A percentile compares a stretch with the other conserved stretches of the same genome.
phyloP scores from a whole-genome alignment of 441 rosid genomes.

The Euphorbia celastroides region DNA sequence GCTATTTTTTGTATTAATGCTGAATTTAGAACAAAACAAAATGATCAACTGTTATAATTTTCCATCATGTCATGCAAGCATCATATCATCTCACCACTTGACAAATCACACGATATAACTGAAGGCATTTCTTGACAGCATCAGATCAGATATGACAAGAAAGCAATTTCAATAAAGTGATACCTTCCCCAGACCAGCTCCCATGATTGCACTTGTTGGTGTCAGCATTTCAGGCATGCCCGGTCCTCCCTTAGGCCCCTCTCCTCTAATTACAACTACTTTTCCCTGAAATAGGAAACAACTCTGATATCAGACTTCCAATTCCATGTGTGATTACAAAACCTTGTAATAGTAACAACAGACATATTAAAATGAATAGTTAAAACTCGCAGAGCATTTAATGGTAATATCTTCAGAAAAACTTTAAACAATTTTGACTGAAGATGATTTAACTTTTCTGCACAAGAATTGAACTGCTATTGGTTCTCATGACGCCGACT shows the following conservation, averaged over 20 bases:
- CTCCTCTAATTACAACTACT: conserved; percentile 88
- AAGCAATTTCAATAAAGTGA: conserved; percentile 10
- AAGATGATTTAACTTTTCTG: background rate
- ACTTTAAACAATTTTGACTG: background rate
- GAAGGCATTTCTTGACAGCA: conserved; percentile 4
- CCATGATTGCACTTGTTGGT: conserved; percentile 98
- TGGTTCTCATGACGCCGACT: background rate
- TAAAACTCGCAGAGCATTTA: background rate
- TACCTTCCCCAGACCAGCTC: conserved; percentile 99
- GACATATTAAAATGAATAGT: background rate
- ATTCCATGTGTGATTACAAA: background rate
- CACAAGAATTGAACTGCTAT: background rate
- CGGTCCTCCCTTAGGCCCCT: conserved; percentile 98
- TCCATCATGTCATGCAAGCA: background rate
- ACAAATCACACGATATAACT: background rate
- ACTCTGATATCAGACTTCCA: background rate
- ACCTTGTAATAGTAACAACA: background rate
- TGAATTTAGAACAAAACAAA: background rate
- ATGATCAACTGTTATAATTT: conserved; percentile 1
- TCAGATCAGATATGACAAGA: background rate
- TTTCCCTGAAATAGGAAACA: conserved; percentile 49
- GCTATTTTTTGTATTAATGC: background rate
- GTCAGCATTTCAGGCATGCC: conserved; percentile 99
- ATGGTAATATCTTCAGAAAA: background rate
- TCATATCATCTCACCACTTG: background rate